Percentiles rank a stretch among this genome's conserved stretches.
phyloP scores from a whole-genome alignment of 495 filamentous ascomycete genomes.

The Xylaria scruposa region DNA sequence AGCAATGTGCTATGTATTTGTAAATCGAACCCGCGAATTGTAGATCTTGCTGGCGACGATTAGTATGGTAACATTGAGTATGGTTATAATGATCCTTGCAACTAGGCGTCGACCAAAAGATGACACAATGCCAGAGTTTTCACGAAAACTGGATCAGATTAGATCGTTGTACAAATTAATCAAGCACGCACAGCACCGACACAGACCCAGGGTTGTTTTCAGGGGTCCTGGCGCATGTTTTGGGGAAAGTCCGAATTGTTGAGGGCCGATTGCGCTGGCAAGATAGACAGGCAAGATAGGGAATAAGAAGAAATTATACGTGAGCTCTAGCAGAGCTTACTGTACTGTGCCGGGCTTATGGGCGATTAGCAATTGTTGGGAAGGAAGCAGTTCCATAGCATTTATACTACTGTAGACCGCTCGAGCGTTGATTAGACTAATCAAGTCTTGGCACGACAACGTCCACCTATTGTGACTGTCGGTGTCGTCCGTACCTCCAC shows the following conservation, averaged over 20 bases:
- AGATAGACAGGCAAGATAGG: not conserved
- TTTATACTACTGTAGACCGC: not conserved
- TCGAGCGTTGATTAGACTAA: not conserved
- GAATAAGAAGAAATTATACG: not conserved
- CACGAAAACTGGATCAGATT: not conserved
- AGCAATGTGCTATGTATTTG: too few species aligned
- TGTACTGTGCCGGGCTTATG: slow-evolving; percentile 28
- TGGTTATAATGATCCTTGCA: too few species aligned
- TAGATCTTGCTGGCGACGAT: not conserved
- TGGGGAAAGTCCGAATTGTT: slow-evolving; percentile 29
- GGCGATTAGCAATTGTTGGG: slow-evolving; percentile 16
- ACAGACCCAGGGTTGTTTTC: not conserved
- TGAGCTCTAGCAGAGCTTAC: slow-evolving; percentile 15
- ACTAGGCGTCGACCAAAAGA: not conserved
- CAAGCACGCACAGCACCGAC: not conserved
- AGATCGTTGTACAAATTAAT: slow-evolving; percentile 8
- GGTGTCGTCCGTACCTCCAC: not conserved
- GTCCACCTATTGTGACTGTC: not conserved
- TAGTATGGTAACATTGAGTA: not conserved
- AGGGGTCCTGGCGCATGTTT: slow-evolving; percentile 10
- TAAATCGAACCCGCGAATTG: not conserved
- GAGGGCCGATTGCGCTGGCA: slow-evolving; percentile 23
- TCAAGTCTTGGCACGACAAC: slow-evolving; percentile 1
- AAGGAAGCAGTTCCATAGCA: slow-evolving; percentile 1
- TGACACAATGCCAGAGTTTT: not conserved